A percentile compares a stretch with the other conserved stretches of the same genome.
Evolutionary conservation across 2,329 filamentous ascomycete genomes (phyloP).

Genomic region (Exophiala bonariae): DNA sequence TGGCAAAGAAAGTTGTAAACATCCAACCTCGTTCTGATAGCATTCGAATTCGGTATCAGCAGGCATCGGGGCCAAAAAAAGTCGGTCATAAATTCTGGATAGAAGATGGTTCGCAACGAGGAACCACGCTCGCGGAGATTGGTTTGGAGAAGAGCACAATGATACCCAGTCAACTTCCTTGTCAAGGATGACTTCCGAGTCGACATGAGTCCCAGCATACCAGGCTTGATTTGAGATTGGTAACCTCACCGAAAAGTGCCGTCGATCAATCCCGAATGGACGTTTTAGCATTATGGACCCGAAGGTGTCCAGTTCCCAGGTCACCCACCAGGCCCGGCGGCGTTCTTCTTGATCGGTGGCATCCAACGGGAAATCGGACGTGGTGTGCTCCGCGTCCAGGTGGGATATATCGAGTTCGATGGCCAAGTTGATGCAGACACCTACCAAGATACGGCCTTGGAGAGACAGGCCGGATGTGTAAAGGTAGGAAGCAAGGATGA

Average conservation of each 20-base stretch:
- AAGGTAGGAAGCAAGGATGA: constrained; percentile 5
- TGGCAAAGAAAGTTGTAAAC: not conserved
- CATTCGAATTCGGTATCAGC: too few relatives aligned
- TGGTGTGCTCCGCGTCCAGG: constrained; percentile 61
- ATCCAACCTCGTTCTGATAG: not conserved
- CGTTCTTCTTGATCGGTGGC: not conserved
- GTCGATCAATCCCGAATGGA: constrained; percentile 5
- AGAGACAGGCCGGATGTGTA: not conserved
- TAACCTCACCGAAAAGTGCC: not conserved
- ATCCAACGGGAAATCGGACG: too few relatives aligned
- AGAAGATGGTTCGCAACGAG: too few relatives aligned
- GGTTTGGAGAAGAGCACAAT: not conserved
- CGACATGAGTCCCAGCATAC: not conserved
- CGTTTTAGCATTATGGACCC: not conserved
- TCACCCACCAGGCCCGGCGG: constrained; percentile 9
- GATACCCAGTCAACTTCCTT: not conserved
- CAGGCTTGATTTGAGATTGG: constrained; percentile 9
- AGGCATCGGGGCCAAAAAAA: not conserved
- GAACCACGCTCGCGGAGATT: not conserved
- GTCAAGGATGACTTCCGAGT: not conserved
- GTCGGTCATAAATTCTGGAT: not conserved
- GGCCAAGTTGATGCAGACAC: constrained; percentile 82
- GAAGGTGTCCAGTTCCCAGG: constrained; percentile 14
- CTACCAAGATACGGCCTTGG: constrained; percentile 83
- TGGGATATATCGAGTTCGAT: constrained; percentile 89